Percentiles rank a stretch among this genome's conserved stretches.
Conservation (phyloP, 1,284 basidiomycete species). For the Malassezia pachydermatis region DNA sequence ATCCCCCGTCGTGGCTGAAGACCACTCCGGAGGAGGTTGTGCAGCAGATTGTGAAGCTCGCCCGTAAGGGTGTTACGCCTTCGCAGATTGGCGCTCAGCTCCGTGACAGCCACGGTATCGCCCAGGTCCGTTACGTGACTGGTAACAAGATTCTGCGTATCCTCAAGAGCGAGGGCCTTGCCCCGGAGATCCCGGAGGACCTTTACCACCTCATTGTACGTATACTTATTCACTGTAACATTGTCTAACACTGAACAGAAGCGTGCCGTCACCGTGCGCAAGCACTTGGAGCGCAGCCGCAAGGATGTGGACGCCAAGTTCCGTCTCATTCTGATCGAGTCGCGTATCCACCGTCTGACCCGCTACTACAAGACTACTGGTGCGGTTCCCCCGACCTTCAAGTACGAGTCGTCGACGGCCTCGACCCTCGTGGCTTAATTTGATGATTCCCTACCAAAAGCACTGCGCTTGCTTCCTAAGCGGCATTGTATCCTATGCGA, state of each 20-base stretch:
- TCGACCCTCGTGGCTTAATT: constrained; percentile 47
- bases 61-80: constrained; percentile 91
- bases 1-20: constrained; percentile 94
- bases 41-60: constrained; percentile 93
- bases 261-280: constrained; percentile 97
- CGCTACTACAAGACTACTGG: constrained; percentile 98
- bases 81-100: constrained; percentile 97
- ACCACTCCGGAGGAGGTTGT: constrained; percentile 87
- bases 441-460: constrained; percentile 17
- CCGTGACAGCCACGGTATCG: constrained; percentile 94
- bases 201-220: constrained; percentile 81
- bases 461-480: neutral
- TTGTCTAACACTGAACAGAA: constrained; percentile 51
- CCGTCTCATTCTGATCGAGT: constrained; percentile 86
- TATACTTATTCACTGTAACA: neutral
- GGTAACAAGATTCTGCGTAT: constrained; percentile 99
- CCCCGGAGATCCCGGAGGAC: constrained; percentile 96
- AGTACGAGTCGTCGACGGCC: constrained; percentile 49
- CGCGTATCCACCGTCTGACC: constrained; percentile 86
- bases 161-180: constrained; percentile 89
- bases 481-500: constrained; percentile 6
- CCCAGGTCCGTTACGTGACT: constrained; percentile 88
- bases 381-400: constrained; percentile 94
- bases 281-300: constrained; percentile 96
- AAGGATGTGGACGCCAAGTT: constrained; percentile 84